Conservation (phyloP, 192 early-diverging fungal genomes). For the Backusella circina region DNA sequence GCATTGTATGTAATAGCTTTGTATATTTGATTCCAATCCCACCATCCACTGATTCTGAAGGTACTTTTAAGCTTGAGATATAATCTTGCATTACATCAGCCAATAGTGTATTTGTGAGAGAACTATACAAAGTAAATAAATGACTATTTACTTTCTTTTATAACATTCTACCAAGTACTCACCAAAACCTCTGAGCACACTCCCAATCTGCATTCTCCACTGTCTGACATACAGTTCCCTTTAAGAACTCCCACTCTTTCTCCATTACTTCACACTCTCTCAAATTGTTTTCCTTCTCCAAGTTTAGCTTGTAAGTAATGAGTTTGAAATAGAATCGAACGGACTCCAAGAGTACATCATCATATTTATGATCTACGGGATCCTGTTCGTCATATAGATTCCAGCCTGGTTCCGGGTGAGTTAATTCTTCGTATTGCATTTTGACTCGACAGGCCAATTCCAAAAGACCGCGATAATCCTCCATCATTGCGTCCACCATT, state of each 20-base stretch:
- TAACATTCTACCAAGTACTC: conserved; percentile 21
- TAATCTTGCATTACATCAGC: conserved; percentile 47
- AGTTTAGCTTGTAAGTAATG: conserved; percentile 66
- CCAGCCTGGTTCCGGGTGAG: conserved; percentile 63
- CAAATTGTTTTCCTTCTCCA: conserved; percentile 50
- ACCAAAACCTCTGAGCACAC: conserved; percentile 75
- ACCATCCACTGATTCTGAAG: conserved; percentile 28
- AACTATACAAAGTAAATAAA: conserved; percentile 31
- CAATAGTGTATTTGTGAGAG: conserved; percentile 44
- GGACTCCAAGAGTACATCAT: conserved; percentile 64
- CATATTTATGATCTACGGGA: conserved; percentile 48
- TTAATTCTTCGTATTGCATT: conserved; percentile 61
- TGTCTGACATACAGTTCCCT: conserved; percentile 55
- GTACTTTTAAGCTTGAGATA: conserved; percentile 37
- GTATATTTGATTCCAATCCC: conserved; percentile 57
- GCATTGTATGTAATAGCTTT: conserved; percentile 59
- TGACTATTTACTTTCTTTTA: not conserved
- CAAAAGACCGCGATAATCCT: conserved; percentile 72
- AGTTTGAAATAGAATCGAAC: conserved; percentile 77
- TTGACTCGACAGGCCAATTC: conserved; percentile 71
- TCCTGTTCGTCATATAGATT: conserved; percentile 53
- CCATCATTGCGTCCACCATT: conserved; percentile 76
- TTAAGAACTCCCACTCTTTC: conserved; percentile 80
- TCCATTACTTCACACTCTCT: conserved; percentile 80
- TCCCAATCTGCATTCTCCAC: conserved; percentile 75